Conservation (phyloP, 192 early-diverging fungal genomes). For the Spizellomyces sp. region DNA sequence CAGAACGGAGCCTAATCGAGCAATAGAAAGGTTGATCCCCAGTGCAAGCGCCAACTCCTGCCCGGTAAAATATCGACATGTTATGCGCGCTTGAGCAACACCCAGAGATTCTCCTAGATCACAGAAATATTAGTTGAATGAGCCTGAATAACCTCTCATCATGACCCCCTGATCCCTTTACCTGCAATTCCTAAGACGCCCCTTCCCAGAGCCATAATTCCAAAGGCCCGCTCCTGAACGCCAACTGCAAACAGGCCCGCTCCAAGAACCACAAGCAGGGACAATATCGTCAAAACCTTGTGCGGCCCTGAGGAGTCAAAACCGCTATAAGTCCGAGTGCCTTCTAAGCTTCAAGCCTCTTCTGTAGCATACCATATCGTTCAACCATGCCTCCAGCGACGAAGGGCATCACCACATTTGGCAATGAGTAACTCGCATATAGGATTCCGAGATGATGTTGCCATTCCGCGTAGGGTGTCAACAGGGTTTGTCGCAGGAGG, state of each 20-base stretch:
- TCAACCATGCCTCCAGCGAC: constrained; percentile 53
- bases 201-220: constrained; percentile 49
- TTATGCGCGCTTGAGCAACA: constrained; percentile 45
- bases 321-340: too few relatives aligned
- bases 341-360: too few relatives aligned
- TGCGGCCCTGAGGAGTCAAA: constrained; percentile 41
- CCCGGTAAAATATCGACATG: constrained; percentile 54
- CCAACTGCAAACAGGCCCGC: constrained; percentile 55
- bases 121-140: too few relatives aligned
- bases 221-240: constrained; percentile 21
- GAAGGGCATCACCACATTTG: constrained; percentile 64
- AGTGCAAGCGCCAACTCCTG: constrained; percentile 61
- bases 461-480: background rate
- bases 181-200: constrained; percentile 59
- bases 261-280: constrained; percentile 43
- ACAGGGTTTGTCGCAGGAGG: background rate
- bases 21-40: constrained; percentile 44
- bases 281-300: constrained; percentile 40
- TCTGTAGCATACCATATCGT: too few relatives aligned
- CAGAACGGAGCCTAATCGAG: constrained; percentile 54
- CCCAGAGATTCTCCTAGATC: background rate
- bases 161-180: constrained; percentile 47
- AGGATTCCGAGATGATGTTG: constrained; percentile 47
- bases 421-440: constrained; percentile 60
- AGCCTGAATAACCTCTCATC: constrained; percentile 19